Percentiles rank a stretch among this genome's conserved stretches.
Conservation (phyloP, 1,284 basidiomycete genomes). For the Fistulinella cinereoalba region DNA sequence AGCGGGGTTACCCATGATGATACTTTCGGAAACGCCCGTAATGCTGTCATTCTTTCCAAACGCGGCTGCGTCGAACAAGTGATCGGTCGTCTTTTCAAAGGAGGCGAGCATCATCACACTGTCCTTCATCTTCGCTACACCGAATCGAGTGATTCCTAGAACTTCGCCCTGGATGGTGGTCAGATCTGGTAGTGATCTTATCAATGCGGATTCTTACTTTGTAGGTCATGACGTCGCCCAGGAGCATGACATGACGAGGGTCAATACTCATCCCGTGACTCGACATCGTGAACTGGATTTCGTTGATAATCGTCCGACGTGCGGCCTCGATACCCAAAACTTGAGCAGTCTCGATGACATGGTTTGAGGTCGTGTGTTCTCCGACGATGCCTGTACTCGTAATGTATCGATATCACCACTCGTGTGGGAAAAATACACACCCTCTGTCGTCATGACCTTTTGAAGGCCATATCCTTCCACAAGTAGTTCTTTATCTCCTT, state of each 20-base stretch:
- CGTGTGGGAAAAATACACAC: conserved; percentile 41
- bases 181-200: background rate
- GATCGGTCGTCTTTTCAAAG: conserved; percentile 99
- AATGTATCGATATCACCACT: background rate
- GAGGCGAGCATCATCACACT: conserved; percentile 98
- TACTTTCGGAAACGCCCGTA: conserved; percentile 96
- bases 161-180: conserved; percentile 96
- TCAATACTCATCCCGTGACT: conserved; percentile 99
- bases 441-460: conserved; percentile 97
- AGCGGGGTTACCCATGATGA: conserved; percentile 99
- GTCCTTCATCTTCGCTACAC: conserved; percentile 99
- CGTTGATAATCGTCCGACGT: conserved; percentile 90
- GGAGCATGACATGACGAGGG: conserved; percentile 96
- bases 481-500: conserved; percentile 83
- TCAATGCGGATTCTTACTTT: conserved; percentile 79
- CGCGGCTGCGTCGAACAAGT: conserved; percentile 96
- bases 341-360: conserved; percentile 93
- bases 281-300: conserved; percentile 97
- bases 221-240: conserved; percentile 99
- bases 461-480: conserved; percentile 98
- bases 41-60: conserved; percentile 96
- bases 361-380: conserved; percentile 91
- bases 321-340: conserved; percentile 98
- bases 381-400: conserved; percentile 77
- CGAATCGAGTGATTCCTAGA: conserved; percentile 97